Evolutionary conservation across 2,329 filamentous ascomycete genomes (phyloP).

Genomic region (Ceratocystis colombiana): DNA sequence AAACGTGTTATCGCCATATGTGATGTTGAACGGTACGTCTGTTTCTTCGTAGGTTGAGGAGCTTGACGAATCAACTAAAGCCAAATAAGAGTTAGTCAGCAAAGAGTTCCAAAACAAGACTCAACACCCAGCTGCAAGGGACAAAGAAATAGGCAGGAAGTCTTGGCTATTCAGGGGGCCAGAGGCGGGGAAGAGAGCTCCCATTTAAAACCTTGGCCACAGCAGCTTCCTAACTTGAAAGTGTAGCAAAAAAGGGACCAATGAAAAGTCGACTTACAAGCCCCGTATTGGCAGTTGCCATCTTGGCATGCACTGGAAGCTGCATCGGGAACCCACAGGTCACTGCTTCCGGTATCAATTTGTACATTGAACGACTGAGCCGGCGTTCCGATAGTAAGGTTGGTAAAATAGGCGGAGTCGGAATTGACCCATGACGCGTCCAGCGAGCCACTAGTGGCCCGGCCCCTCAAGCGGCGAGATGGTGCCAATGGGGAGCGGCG

Average conservation of each 20-base stretch:
- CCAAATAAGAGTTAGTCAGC: slow-evolving; percentile 21
- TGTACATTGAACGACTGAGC: slow-evolving; percentile 47
- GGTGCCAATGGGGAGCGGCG: neutral
- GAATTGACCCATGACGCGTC: slow-evolving; percentile 14
- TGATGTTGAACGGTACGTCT: slow-evolving; percentile 44
- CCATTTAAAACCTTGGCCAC: neutral
- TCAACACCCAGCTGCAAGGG: neutral
- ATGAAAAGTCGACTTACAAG: slow-evolving; percentile 29
- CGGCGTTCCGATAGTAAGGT: slow-evolving; percentile 48
- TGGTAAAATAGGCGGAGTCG: slow-evolving; percentile 43
- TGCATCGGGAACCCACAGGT: slow-evolving; percentile 49
- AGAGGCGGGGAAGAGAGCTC: neutral
- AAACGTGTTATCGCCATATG: slow-evolving; percentile 51
- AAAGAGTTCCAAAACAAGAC: neutral
- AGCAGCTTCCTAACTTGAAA: neutral
- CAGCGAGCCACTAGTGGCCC: slow-evolving; percentile 7
- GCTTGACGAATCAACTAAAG: slow-evolving; percentile 37
- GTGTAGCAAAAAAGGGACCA: neutral
- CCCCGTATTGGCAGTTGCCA: slow-evolving; percentile 30
- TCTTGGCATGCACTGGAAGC: slow-evolving; percentile 35
- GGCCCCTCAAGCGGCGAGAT: neutral
- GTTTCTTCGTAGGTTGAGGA: slow-evolving; percentile 42
- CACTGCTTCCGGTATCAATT: slow-evolving; percentile 56
- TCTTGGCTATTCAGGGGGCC: too few relatives aligned
- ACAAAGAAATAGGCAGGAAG: neutral